Conservation (phyloP, 2,329 filamentous ascomycete species). For the Aspergillus unguis region DNA sequence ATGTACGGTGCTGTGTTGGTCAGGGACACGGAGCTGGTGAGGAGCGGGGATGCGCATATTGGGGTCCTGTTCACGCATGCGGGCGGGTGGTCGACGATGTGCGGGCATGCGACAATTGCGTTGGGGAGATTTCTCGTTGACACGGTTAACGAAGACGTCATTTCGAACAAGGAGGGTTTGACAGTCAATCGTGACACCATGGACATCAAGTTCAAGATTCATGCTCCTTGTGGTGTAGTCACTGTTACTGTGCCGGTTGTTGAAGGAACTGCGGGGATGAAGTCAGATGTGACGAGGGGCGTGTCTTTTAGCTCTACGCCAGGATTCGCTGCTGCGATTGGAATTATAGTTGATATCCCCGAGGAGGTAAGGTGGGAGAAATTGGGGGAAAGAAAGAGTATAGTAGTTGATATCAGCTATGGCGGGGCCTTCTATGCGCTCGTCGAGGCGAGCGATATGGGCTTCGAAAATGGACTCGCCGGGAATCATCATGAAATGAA, state of each 20-base stretch:
- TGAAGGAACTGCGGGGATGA: slow-evolving; percentile 15
- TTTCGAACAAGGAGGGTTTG: slow-evolving; percentile 37
- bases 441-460: slow-evolving; percentile 36
- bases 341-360: slow-evolving; percentile 31
- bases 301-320: slow-evolving; percentile 45
- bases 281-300: slow-evolving; percentile 37
- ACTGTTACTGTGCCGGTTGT: slow-evolving; percentile 40
- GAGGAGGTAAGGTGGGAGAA: slow-evolving; percentile 38
- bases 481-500: neutral
- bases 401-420: slow-evolving; percentile 40
- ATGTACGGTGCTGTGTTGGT: slow-evolving; percentile 52
- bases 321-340: slow-evolving; percentile 38
- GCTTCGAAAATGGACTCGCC: slow-evolving; percentile 25
- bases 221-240: slow-evolving; percentile 47
- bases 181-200: slow-evolving; percentile 23
- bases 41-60: slow-evolving; percentile 43
- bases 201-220: slow-evolving; percentile 36
- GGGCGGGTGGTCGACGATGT: slow-evolving; percentile 51
- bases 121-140: slow-evolving; percentile 46
- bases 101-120: slow-evolving; percentile 53
- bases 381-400: slow-evolving; percentile 22
- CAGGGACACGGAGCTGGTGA: slow-evolving; percentile 42
- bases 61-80: slow-evolving; percentile 50
- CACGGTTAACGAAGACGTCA: slow-evolving; percentile 38
- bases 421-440: slow-evolving; percentile 48